phyloP scores from a whole-genome alignment of 768 basidiomycete genomes.

The Mycena maculata region DNA sequence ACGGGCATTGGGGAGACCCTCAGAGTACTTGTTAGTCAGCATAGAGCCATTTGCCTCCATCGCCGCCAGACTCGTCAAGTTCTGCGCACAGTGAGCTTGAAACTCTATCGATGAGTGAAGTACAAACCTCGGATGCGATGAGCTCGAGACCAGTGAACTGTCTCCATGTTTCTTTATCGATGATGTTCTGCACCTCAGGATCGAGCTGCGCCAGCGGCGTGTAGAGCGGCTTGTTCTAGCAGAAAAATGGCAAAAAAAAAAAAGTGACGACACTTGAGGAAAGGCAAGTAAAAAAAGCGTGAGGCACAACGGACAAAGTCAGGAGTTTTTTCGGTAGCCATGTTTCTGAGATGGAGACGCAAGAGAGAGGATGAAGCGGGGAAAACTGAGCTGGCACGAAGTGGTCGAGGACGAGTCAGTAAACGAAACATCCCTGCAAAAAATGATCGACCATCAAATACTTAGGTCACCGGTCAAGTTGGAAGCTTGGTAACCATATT shows the following conservation, averaged over 20 bases:
- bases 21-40: conserved; percentile 99
- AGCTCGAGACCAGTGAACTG: conserved; percentile 98
- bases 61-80: conserved; percentile 93
- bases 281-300: neutral
- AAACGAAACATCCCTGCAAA: conserved; percentile 44
- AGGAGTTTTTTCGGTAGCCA: conserved; percentile 71
- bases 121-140: conserved; percentile 94
- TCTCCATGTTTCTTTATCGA: conserved; percentile 99
- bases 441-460: conserved; percentile 15
- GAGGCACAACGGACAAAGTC: conserved; percentile 63
- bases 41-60: conserved; percentile 99
- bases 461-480: too few species aligned
- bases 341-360: conserved; percentile 55
- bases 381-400: conserved; percentile 45
- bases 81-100: conserved; percentile 60
- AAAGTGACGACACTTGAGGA: conserved; percentile 4
- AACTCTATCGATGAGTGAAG: conserved; percentile 8
- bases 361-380: conserved; percentile 35
- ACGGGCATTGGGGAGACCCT: conserved; percentile 96
- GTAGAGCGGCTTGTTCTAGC: conserved; percentile 96
- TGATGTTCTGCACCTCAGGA: conserved; percentile 95
- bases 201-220: conserved; percentile 89
- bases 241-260: conserved; percentile 6
- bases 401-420: conserved; percentile 41
- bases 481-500: too few species aligned